Evolutionary conservation across 306 rosid genomes (phyloP).

Genomic region (Comarum palustre): DNA sequence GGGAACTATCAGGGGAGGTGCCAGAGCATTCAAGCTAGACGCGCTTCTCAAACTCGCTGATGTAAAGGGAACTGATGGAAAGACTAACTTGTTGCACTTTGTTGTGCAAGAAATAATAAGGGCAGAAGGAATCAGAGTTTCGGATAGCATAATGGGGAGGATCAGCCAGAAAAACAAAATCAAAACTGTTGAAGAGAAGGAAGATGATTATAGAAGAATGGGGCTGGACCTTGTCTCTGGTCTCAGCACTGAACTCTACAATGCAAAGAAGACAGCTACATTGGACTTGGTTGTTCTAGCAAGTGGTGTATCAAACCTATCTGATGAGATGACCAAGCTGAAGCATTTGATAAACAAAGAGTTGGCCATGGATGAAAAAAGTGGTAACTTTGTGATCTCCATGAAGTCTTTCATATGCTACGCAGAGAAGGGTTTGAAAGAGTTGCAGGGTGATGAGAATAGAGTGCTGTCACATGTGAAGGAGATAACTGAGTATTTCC

Average conservation of each 20-base stretch:
- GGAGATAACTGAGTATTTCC: conserved; percentile 85
- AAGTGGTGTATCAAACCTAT: conserved; percentile 57
- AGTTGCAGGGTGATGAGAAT: conserved; percentile 64
- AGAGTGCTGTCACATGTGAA: conserved; percentile 60
- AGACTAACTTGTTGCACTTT: conserved; percentile 83
- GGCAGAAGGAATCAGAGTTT: conserved; percentile 72
- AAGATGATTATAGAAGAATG: conserved; percentile 78
- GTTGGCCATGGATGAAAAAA: conserved; percentile 38
- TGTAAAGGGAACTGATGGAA: conserved; percentile 89
- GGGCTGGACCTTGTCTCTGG: conserved; percentile 87
- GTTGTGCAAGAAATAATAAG: conserved; percentile 88
- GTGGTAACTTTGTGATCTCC: conserved; percentile 36
- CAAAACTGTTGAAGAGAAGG: conserved; percentile 65
- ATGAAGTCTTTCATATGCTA: conserved; percentile 50
- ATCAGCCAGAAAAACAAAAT: conserved; percentile 57
- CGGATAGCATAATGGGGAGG: conserved; percentile 93
- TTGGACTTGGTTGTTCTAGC: conserved; percentile 80
- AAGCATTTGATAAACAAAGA: conserved; percentile 39
- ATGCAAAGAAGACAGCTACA: conserved; percentile 81
- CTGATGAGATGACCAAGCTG: conserved; percentile 53
- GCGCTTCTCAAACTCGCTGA: conserved; percentile 89
- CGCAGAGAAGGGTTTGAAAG: conserved; percentile 52
- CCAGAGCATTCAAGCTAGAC: conserved; percentile 82
- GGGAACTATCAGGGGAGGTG: conserved; percentile 94
- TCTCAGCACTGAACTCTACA: conserved; percentile 76